These are phyloP conservation scores for Tympanopsis confertula DNA, from an alignment of 2,329 filamentous ascomycete genomes.

Conservation along the genomic window DNA sequence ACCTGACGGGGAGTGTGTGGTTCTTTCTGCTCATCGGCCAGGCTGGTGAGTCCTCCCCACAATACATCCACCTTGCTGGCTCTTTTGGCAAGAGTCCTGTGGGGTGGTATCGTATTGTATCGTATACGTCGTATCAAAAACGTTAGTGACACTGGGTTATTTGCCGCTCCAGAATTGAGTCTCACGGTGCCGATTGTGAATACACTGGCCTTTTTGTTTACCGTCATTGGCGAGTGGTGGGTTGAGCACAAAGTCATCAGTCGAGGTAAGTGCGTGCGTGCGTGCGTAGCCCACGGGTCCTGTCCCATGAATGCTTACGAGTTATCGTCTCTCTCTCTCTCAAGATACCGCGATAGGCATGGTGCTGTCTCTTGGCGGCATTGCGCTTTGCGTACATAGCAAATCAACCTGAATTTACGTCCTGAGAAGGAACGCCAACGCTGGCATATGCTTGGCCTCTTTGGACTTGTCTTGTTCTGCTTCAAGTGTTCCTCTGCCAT, in stretches of 20 bases:
- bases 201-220: slow-evolving; percentile 89
- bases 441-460: slow-evolving; percentile 1
- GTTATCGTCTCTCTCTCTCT: not conserved
- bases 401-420: slow-evolving; percentile 30
- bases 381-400: slow-evolving; percentile 71
- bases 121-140: not conserved
- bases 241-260: slow-evolving; percentile 85
- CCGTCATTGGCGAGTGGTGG: slow-evolving; percentile 88
- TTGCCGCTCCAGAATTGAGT: slow-evolving; percentile 56
- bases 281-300: not conserved
- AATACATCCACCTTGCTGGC: not conserved
- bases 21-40: slow-evolving; percentile 91
- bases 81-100: not conserved
- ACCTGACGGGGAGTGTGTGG: slow-evolving; percentile 89
- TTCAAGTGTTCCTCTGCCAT: too few species aligned
- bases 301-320: not conserved
- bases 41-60: slow-evolving; percentile 57
- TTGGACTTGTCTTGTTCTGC: too few species aligned
- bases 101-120: not conserved
- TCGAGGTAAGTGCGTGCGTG: slow-evolving; percentile 43
- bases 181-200: slow-evolving; percentile 92
- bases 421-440: too few species aligned
- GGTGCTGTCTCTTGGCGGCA: slow-evolving; percentile 66
- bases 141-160: not conserved
- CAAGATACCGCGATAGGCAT: slow-evolving; percentile 76